These are phyloP conservation scores for Trichothecium sympodiale DNA, from an alignment of 2,329 filamentous ascomycete species.

Conservation along the genomic window DNA sequence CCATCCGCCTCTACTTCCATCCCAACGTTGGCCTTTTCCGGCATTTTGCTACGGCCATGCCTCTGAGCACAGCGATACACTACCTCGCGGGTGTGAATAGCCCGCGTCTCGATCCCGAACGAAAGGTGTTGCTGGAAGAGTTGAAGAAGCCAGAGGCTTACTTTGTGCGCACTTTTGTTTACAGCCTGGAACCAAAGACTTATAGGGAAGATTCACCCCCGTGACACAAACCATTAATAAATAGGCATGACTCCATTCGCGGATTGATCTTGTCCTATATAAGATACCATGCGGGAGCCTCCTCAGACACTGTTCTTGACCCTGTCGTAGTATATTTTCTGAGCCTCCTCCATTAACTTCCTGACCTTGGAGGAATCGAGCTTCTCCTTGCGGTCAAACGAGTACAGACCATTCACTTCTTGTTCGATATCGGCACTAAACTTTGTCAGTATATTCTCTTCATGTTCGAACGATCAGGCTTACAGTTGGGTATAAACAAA, in stretches of 20 bases:
- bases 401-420: constrained; percentile 57
- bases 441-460: background rate
- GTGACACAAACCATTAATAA: no score
- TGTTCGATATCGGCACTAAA: constrained; percentile 49
- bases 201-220: no score
- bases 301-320: constrained; percentile 6
- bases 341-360: constrained; percentile 43
- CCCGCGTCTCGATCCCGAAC: no score
- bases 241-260: no score
- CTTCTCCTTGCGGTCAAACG: constrained; percentile 50
- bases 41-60: constrained; percentile 1
- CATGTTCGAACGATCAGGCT: constrained; percentile 14
- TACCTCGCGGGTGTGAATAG: background rate
- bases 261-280: no score
- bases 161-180: no score
- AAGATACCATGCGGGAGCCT: no score
- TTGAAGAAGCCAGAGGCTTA: no score
- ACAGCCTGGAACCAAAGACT: no score
- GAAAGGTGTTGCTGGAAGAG: no score
- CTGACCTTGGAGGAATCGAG: constrained; percentile 45
- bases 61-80: constrained; percentile 2
- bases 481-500: constrained; percentile 58
- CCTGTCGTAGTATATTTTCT: constrained; percentile 30
- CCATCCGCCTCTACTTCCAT: constrained; percentile 2
- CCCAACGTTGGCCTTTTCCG: constrained; percentile 3